These are phyloP conservation scores for Triticum monococcum DNA, from an alignment of 176 grass and related monocot genomes.

Conservation along the genomic window DNA sequence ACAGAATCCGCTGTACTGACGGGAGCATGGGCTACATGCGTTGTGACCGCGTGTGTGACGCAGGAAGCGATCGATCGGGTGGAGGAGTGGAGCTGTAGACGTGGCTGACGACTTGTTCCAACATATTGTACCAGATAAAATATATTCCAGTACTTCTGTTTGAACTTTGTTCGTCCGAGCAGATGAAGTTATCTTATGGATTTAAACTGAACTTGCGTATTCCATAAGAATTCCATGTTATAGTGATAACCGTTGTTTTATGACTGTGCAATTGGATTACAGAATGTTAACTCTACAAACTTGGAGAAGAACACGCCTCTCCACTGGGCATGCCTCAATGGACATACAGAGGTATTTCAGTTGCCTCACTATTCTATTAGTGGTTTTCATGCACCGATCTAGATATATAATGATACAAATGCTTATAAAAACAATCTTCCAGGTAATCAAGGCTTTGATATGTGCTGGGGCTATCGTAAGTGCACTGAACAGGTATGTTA, in stretches of 20 bases:
- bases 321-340: slow-evolving; percentile 94
- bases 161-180: background rate
- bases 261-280: slow-evolving; percentile 13
- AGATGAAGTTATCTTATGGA: background rate
- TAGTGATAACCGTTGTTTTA: background rate
- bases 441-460: slow-evolving; percentile 90
- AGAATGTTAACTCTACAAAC: slow-evolving; percentile 87
- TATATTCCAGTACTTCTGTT: background rate
- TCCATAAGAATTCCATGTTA: background rate
- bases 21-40: too few relatives aligned
- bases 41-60: too few relatives aligned
- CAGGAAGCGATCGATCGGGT: too few relatives aligned
- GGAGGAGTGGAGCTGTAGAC: too few relatives aligned
- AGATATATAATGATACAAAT: background rate
- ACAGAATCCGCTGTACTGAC: background rate
- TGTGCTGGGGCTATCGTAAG: slow-evolving; percentile 65
- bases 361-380: background rate
- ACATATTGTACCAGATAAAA: background rate
- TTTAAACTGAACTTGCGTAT: background rate
- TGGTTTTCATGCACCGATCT: background rate
- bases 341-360: slow-evolving; percentile 64
- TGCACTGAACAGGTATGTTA: slow-evolving; percentile 75
- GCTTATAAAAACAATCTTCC: slow-evolving; percentile 6
- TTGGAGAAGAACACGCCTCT: slow-evolving; percentile 88
- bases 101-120: too few relatives aligned